Conservation (phyloP, 2,329 filamentous ascomycete genomes). For the Uncinocarpus reesii region DNA sequence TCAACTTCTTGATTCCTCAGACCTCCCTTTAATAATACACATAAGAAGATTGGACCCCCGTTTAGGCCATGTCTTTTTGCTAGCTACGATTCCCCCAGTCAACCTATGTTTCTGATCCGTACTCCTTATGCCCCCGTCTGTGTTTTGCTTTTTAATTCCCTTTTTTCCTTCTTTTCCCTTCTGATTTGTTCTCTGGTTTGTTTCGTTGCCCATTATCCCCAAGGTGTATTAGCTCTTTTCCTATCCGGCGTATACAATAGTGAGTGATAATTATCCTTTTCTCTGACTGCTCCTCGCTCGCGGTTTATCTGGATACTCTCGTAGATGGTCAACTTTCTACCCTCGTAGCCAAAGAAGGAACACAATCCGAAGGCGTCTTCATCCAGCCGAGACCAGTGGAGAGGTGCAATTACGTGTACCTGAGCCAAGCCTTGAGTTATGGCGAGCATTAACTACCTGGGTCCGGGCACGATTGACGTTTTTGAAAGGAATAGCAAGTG, state of each 20-base stretch:
- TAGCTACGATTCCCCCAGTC: conserved; percentile 8
- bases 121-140: conserved; percentile 5
- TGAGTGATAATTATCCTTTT: conserved; percentile 6
- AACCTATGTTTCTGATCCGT: conserved; percentile 9
- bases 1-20: conserved; percentile 1
- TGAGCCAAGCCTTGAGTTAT: too few species aligned
- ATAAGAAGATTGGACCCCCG: neutral
- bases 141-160: neutral
- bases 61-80: conserved; percentile 2
- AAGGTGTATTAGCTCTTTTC: conserved; percentile 8
- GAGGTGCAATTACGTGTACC: too few species aligned
- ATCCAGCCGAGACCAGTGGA: too few species aligned
- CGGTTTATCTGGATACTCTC: neutral
- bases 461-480: too few species aligned
- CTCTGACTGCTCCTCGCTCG: neutral
- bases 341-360: too few species aligned
- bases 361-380: too few species aligned
- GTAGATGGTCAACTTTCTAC: too few species aligned
- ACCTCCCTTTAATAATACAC: conserved; percentile 1
- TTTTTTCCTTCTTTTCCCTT: neutral
- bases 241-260: conserved; percentile 9
- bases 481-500: too few species aligned
- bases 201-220: neutral
- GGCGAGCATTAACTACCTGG: too few species aligned
- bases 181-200: conserved; percentile 2